Evolutionary conservation across 192 early-diverging fungal genomes (phyloP), one percentile per base, ranked within the genome.

Genomic region (Dissophora ornata): DNA sequence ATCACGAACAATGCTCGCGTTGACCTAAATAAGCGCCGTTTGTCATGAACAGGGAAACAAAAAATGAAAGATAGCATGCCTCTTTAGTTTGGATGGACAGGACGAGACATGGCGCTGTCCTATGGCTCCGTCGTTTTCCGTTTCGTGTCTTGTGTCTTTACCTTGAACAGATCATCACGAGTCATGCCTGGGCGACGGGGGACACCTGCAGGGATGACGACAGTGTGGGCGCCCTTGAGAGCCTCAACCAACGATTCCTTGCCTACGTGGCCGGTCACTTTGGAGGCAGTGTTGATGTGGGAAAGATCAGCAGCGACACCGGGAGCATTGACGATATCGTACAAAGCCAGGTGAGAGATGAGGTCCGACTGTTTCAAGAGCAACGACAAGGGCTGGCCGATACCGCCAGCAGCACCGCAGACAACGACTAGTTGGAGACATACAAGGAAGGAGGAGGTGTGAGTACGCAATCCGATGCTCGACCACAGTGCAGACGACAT

Each of bases 101-200:
- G 16, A 16, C 0, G 24, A 19, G n/a, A 9, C 12, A 38, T 12
- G 36, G 7, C 36, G 12, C 36, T 12, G 12, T 38, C 36, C 12
- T 5, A 9, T 21, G 22, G 4, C 12, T 57, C 24, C 2, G 36
- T 30, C 25, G 16, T 21, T 36, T 21, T 16, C 8, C 19, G 19
- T 15, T 13, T 48, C 4, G 18, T 33, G n/a, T n/a, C n/a, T n/a
- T n/a, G n/a, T n/a, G 22, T 1, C n/a, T 52, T 24, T 74, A 82
- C 81, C 85, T 96, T 96, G 90, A 98, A 98, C 51, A 98, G 85
- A 80, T 98, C 97, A 82, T 98, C 95, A 75, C 97, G 91, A 57
- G 97, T 95, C 97, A 98, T 98, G 40, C 95, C 96, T 48, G 95
- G 97, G 89, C 96, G 96, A 79, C 97, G 89, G 55, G 97, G 97